Evolutionary conservation across 129 eudicot genomes (phyloP).

Genomic region (Flaveria bidentis): DNA sequence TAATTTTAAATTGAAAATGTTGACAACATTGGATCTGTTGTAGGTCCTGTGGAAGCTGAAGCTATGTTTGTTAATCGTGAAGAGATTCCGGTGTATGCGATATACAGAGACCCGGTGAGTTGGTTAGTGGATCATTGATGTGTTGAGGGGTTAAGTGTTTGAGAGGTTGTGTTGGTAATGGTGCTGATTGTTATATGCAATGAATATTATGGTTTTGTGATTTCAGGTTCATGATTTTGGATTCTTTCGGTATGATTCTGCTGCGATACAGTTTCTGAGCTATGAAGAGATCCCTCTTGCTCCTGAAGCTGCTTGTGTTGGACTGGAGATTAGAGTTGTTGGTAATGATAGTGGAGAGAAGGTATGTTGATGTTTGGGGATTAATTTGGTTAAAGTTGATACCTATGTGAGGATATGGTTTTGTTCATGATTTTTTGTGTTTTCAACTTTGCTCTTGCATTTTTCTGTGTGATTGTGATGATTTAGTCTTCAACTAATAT

Average conservation of each 20-base stretch:
- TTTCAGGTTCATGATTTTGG: constrained; percentile 97
- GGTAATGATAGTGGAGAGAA: constrained; percentile 40
- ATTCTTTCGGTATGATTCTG: constrained; percentile 89
- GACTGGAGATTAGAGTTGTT: constrained; percentile 96
- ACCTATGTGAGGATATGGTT: too few species aligned
- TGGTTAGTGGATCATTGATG: constrained; percentile 3
- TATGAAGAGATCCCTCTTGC: constrained; percentile 99
- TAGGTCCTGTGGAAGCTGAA: constrained; percentile 97
- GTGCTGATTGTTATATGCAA: too few species aligned
- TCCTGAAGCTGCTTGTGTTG: constrained; percentile 97
- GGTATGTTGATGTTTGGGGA: background rate
- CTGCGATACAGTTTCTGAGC: constrained; percentile 78
- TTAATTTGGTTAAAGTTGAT: too few species aligned
- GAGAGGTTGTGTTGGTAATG: too few species aligned
- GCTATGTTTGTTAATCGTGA: constrained; percentile 99
- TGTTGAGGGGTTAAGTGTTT: background rate
- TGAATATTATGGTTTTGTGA: background rate
- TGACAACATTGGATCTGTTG: background rate
- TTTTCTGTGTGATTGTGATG: too few species aligned
- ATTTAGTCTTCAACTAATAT: too few species aligned
- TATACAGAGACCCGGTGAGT: constrained; percentile 97
- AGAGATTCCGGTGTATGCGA: constrained; percentile 82
- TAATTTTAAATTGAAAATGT: too few species aligned
- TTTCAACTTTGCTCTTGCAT: too few species aligned
- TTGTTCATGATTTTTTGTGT: too few species aligned